phyloP scores from a whole-genome alignment of 106 monocot genomes.

The Allium sativum region DNA sequence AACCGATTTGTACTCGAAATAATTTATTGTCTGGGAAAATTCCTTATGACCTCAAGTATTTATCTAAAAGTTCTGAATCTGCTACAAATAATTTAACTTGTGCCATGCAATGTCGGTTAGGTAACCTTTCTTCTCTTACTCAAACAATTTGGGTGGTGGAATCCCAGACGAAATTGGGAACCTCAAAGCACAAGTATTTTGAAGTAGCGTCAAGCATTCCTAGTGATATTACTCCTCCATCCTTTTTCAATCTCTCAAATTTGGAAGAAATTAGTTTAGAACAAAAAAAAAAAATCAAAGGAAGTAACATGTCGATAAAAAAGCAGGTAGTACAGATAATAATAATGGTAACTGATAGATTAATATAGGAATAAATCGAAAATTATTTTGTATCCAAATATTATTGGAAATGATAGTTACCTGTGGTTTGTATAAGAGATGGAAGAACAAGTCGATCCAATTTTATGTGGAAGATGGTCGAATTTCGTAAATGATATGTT shows the following conservation, averaged over 20 bases:
- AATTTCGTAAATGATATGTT: too few species aligned
- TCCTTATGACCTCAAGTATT: not conserved
- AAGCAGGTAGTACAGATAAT: too few species aligned
- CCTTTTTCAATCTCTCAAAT: not conserved
- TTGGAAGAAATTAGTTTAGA: not conserved
- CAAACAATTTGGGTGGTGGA: conserved; percentile 5
- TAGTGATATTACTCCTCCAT: conserved; percentile 1
- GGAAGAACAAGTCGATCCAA: too few species aligned
- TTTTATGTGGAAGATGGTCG: too few species aligned
- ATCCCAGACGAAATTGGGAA: conserved; percentile 7
- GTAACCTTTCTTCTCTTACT: not conserved
- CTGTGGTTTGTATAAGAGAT: too few species aligned
- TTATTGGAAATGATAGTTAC: too few species aligned
- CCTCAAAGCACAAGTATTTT: not conserved
- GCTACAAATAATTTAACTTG: conserved; percentile 1
- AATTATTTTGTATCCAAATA: too few species aligned
- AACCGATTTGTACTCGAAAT: not conserved
- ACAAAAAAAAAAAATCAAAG: too few species aligned
- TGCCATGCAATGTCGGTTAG: conserved; percentile 3
- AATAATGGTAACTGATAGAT: too few species aligned
- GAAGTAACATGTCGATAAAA: too few species aligned
- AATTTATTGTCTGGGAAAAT: conserved; percentile 9
- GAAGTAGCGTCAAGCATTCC: not conserved
- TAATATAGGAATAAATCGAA: too few species aligned
- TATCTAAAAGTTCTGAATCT: conserved; percentile 10